These are phyloP conservation scores for Ichthyophthirius multifiliis DNA, from an alignment of 169 alveolate genomes.

Conservation along the genomic window DNA sequence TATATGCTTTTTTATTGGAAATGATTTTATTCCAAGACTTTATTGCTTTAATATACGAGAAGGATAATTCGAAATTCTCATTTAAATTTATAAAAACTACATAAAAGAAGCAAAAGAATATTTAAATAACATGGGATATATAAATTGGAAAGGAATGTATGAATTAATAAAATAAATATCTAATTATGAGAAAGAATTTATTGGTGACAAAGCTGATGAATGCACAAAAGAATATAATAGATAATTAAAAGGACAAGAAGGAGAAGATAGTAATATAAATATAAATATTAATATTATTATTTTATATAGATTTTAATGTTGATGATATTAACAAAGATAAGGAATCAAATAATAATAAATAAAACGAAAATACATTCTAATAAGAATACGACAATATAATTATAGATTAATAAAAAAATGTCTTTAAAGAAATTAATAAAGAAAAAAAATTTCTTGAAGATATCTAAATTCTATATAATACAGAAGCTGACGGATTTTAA, in stretches of 20 bases:
- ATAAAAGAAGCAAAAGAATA: slow-evolving; percentile 78
- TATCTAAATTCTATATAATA: background rate
- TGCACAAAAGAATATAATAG: background rate
- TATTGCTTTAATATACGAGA: slow-evolving; percentile 92
- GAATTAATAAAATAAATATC: slow-evolving; percentile 69
- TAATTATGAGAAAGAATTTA: slow-evolving; percentile 71
- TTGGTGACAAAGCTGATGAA: background rate
- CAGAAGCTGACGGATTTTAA: background rate
- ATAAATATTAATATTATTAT: background rate
- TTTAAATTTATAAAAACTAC: slow-evolving; percentile 90
- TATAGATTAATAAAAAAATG: background rate
- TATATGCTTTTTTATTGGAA: slow-evolving; percentile 93
- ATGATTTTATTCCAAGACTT: slow-evolving; percentile 95
- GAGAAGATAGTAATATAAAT: background rate
- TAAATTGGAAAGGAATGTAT: slow-evolving; percentile 77
- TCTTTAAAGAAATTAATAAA: background rate
- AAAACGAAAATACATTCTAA: slow-evolving; percentile 4
- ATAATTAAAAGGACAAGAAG: background rate
- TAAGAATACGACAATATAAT: background rate
- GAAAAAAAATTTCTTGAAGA: slow-evolving; percentile 9
- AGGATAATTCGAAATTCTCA: slow-evolving; percentile 95
- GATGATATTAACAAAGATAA: slow-evolving; percentile 4
- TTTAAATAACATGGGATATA: slow-evolving; percentile 86
- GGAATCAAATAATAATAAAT: background rate
- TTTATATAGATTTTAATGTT: background rate